Percentiles rank a stretch among this genome's conserved stretches.
These are phyloP conservation scores for Metarhizium brunneum DNA, from an alignment of 2,329 filamentous ascomycete genomes.

Conservation along the genomic window DNA sequence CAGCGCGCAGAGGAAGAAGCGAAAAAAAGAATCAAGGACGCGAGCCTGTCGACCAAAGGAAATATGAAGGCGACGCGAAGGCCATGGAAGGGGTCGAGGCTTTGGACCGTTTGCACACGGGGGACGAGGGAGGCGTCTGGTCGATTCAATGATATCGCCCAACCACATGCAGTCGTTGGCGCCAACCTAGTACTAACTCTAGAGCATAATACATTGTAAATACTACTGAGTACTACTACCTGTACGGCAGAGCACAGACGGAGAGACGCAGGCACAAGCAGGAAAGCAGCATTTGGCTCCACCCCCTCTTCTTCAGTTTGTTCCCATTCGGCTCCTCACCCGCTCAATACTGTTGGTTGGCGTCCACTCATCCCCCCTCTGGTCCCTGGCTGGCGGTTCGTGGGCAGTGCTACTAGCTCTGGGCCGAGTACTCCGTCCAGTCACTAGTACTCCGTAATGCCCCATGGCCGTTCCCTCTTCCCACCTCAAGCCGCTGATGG, in stretches of 20 bases:
- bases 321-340: constrained; percentile 1
- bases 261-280: neutral
- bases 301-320: neutral
- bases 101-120: neutral
- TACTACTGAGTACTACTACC: neutral
- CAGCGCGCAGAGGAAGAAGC: constrained; percentile 12
- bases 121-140: neutral
- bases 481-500: too few relatives aligned
- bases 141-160: neutral
- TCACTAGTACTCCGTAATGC: too few relatives aligned
- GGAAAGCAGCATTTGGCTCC: neutral
- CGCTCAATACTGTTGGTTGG: neutral
- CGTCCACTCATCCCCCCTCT: neutral
- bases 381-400: too few relatives aligned
- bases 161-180: neutral
- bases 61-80: neutral
- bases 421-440: too few relatives aligned
- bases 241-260: neutral
- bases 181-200: neutral
- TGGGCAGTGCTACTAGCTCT: too few relatives aligned
- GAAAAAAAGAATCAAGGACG: constrained; percentile 9
- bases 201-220: neutral
- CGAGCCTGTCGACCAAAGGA: constrained; percentile 1
- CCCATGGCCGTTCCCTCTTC: too few relatives aligned
- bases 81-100: neutral